These are phyloP conservation scores for Trypanosomatidae sp. DNA, from an alignment of 208 protist genomes.

Conservation along the genomic window DNA sequence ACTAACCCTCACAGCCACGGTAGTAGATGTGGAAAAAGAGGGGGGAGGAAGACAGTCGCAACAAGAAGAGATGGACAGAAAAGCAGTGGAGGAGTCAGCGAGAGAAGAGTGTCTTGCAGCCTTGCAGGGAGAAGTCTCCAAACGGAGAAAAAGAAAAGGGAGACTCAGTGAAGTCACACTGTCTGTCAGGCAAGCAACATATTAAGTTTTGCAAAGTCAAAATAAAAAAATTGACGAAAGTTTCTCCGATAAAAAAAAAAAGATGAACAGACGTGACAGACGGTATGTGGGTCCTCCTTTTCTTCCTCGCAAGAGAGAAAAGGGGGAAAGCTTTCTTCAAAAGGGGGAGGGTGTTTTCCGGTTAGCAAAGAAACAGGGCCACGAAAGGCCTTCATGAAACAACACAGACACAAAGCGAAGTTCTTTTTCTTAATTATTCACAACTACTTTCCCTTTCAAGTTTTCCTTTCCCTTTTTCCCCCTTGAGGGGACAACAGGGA, in stretches of 20 bases:
- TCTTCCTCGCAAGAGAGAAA: not conserved
- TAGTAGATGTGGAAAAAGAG: not conserved
- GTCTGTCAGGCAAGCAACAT: not conserved
- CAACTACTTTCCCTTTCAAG: no score
- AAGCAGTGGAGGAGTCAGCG: not conserved
- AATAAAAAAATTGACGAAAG: not conserved
- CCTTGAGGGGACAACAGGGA: not conserved
- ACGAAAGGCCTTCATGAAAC: not conserved
- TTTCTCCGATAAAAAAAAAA: not conserved
- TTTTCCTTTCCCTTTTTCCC: not conserved
- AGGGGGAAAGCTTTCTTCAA: not conserved
- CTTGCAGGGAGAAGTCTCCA: not conserved
- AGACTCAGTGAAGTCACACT: not conserved
- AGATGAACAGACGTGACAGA: not conserved
- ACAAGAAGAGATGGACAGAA: not conserved
- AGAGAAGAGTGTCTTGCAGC: not conserved
- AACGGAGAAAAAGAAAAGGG: not conserved
- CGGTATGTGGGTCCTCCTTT: not conserved
- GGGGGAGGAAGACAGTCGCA: not conserved
- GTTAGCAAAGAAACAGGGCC: not conserved
- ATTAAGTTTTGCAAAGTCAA: no score
- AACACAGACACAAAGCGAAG: not conserved
- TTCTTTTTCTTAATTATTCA: not conserved
- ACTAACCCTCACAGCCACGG: not conserved
- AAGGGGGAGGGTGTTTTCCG: not conserved